These are phyloP conservation scores for Pseudocercospora fijiensis DNA, from an alignment of 2,329 filamentous ascomycete genomes.

Conservation along the genomic window DNA sequence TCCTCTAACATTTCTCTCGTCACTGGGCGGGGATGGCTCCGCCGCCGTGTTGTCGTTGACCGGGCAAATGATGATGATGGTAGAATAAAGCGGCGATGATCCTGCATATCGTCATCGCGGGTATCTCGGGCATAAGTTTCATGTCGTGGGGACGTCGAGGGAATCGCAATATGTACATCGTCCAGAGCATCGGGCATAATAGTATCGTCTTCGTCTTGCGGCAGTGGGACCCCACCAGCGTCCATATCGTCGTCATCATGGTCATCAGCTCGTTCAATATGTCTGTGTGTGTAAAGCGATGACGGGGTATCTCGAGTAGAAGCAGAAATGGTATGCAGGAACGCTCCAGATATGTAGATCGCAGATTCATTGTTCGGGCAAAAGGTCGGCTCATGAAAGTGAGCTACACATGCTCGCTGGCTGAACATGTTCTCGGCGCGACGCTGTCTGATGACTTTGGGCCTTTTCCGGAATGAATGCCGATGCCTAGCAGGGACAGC, in stretches of 20 bases:
- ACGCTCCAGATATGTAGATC: constrained; percentile 22
- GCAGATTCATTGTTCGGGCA: constrained; percentile 25
- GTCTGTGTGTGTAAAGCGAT: constrained; percentile 5
- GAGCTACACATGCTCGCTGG: constrained; percentile 33
- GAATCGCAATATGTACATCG: constrained; percentile 3
- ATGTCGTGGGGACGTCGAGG: background rate
- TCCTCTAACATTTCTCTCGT: constrained; percentile 27
- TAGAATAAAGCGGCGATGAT: constrained; percentile 1
- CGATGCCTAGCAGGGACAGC: constrained; percentile 16
- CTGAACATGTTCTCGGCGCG: constrained; percentile 22
- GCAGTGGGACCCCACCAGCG: constrained; percentile 15
- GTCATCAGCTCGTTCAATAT: constrained; percentile 15
- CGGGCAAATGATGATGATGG: constrained; percentile 7
- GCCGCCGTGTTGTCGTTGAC: background rate
- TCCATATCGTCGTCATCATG: constrained; percentile 21
- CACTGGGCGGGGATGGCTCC: constrained; percentile 23
- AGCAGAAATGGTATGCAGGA: constrained; percentile 9
- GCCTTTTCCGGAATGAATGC: constrained; percentile 20
- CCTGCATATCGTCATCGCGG: constrained; percentile 2
- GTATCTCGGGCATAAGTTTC: constrained; percentile 8
- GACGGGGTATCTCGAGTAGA: constrained; percentile 12
- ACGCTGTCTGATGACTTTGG: constrained; percentile 19
- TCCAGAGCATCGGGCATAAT: constrained; percentile 10
- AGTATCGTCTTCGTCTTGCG: constrained; percentile 7
- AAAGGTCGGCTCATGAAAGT: constrained; percentile 33